Conservation (phyloP, 2,329 filamentous ascomycete species). For the Diaporthe sp. region DNA sequence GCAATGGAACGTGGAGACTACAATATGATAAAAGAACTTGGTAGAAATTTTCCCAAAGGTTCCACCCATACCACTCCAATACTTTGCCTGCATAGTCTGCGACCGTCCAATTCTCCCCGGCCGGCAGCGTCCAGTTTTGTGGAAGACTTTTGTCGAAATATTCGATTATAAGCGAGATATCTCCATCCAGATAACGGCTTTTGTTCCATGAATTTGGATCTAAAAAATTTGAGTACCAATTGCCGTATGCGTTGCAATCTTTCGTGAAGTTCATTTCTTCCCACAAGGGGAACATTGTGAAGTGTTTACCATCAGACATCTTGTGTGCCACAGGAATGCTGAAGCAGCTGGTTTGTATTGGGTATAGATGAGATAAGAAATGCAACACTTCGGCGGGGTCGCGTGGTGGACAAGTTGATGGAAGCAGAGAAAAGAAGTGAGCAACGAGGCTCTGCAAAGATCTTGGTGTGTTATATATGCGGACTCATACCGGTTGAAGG, state of each 20-base stretch:
- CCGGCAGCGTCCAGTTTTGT: not conserved
- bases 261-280: conserved; percentile 43
- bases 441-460: not conserved
- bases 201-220: not conserved
- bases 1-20: not conserved
- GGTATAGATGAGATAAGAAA: not conserved
- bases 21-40: not conserved
- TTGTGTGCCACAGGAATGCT: not conserved
- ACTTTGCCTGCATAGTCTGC: not conserved
- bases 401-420: too few species aligned
- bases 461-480: not conserved
- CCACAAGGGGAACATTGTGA: conserved; percentile 43
- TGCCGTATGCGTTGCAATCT: conserved; percentile 42
- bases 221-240: conserved; percentile 2
- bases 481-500: not conserved
- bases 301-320: conserved; percentile 36
- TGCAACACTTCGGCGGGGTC: too few species aligned
- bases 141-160: conserved; percentile 1
- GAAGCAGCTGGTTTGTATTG: not conserved
- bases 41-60: not conserved
- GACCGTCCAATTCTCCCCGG: not conserved
- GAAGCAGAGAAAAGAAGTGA: not conserved
- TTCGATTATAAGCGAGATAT: not conserved
- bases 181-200: not conserved
- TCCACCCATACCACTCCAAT: not conserved